phyloP scores from a whole-genome alignment of 352 stramenopile genomes.

The Phytophthora pinifolia region DNA sequence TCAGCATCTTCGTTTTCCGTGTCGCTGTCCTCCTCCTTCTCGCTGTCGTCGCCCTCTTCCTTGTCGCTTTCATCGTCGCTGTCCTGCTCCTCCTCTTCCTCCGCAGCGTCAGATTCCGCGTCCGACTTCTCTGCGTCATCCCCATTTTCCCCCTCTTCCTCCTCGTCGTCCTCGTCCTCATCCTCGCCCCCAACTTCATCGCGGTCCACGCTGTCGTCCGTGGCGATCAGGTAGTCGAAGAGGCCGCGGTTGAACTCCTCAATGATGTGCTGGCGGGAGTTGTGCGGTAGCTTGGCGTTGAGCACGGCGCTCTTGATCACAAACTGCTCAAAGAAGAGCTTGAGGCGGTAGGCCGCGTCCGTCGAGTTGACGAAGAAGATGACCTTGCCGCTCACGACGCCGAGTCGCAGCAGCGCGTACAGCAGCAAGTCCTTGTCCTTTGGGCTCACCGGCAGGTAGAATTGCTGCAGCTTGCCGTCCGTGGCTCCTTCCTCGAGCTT shows the following conservation, averaged over 20 bases:
- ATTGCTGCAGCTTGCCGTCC: conserved; percentile 94
- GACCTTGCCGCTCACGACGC: conserved; percentile 96
- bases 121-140: conserved; percentile 33
- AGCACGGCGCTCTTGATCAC: conserved; percentile 98
- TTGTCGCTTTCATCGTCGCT: conserved; percentile 33
- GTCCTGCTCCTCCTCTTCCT: conserved; percentile 57
- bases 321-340: conserved; percentile 99
- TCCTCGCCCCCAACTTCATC: conserved; percentile 60
- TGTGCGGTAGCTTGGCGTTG: conserved; percentile 97
- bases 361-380: conserved; percentile 99
- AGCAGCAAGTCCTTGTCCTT: conserved; percentile 97
- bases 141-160: conserved; percentile 58
- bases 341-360: conserved; percentile 93
- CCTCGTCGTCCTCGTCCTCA: conserved; percentile 69
- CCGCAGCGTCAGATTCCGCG: conserved; percentile 56
- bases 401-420: conserved; percentile 98
- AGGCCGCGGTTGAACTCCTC: conserved; percentile 95
- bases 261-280: conserved; percentile 97
- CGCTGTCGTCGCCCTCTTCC: conserved; percentile 36
- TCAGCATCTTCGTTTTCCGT: conserved; percentile 33
- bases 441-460: conserved; percentile 90
- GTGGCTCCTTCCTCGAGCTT: conserved; percentile 94
- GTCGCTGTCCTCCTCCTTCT: conserved; percentile 45
- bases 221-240: conserved; percentile 99
- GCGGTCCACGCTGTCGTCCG: conserved; percentile 95